phyloP scores from a whole-genome alignment of 768 basidiomycete species.

The Termitomyces sp. region DNA sequence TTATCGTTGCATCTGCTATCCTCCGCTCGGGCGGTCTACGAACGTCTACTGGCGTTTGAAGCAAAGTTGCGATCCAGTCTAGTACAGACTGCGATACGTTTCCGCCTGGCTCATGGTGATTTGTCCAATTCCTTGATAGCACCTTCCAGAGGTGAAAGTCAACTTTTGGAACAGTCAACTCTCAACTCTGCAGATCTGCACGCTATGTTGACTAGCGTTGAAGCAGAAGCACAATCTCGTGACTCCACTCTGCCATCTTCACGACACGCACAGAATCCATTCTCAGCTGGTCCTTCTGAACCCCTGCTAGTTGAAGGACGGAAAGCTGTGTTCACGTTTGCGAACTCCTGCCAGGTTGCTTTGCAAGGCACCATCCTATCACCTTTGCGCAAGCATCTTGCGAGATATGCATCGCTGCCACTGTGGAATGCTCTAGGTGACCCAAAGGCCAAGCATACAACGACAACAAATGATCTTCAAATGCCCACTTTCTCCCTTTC shows the following conservation, averaged over 20 bases:
- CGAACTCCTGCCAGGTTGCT: slow-evolving; percentile 69
- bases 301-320: slow-evolving; percentile 54
- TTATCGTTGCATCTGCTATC: slow-evolving; percentile 77
- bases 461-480: slow-evolving; percentile 50
- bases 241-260: slow-evolving; percentile 23
- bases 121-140: slow-evolving; percentile 53
- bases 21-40: slow-evolving; percentile 70
- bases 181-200: slow-evolving; percentile 82
- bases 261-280: slow-evolving; percentile 29
- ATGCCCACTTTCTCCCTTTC: slow-evolving; percentile 93
- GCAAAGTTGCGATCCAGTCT: slow-evolving; percentile 58
- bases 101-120: slow-evolving; percentile 55
- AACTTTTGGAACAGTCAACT: slow-evolving; percentile 77
- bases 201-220: slow-evolving; percentile 50
- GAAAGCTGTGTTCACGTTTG: slow-evolving; percentile 57
- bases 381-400: slow-evolving; percentile 73
- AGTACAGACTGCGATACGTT: slow-evolving; percentile 52
- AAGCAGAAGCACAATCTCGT: slow-evolving; percentile 32
- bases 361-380: slow-evolving; percentile 83
- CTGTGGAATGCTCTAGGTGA: slow-evolving; percentile 61
- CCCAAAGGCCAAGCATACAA: slow-evolving; percentile 41
- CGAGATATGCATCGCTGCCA: slow-evolving; percentile 62
- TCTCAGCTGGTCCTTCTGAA: slow-evolving; percentile 22
- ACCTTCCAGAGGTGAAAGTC: slow-evolving; percentile 62
- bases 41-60: slow-evolving; percentile 70